Base-by-base conservation (phyloP, 192 early-diverging fungal species). In the Allomyces arbusculus region DNA sequence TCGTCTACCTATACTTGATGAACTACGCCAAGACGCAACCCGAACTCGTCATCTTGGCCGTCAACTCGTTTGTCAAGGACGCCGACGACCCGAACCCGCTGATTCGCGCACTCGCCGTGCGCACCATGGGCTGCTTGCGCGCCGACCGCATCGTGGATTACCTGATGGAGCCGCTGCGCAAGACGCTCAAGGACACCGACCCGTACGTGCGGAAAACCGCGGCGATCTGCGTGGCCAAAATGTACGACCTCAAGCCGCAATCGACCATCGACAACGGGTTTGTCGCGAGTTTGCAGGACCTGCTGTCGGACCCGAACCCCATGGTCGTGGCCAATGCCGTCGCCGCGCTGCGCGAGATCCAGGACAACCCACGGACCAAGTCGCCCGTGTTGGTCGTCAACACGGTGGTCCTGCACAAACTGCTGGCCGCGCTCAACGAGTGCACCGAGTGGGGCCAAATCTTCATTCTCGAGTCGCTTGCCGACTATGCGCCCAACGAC, bases 391-490 rank as follows among this genome's bases (percentile, higher is more conserved):
- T 95, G 75, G 70, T 73, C 19, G 79, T 99, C 55, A 90, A 91
- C 64, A 69, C 77, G 19, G 67, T 72, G 23, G 78, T 80, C 14
- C 82, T 92, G 62, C 77, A 82, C 62, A 92, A 91, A 74, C 78
- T 99, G 71, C 74, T 99, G 71, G 83, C 89, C 10, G 94, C 94
- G 7, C 71, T 99, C 62, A 99, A 99, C 75, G 95, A 97, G 74
- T 97, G 94, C 73, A 91, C 89, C 44, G 95, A 99, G 84, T 99
- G 95, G 95, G 94, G 95, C 61, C 93, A 97, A 71, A 92, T 95
- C 65, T 86, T 91, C 61, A 95, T 99, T 67, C 77, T 98, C 9
- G 87, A 90, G 65, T 84, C 89, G 0, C 72, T 95, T 61, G 82
- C 82, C 20, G 84, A 86, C 20, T 95, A 94, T 70, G 72, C 73